Percentiles rank a stretch among this genome's conserved stretches.
Conservation (phyloP, 2,329 filamentous ascomycete species). For the Aschersonia sp. region DNA sequence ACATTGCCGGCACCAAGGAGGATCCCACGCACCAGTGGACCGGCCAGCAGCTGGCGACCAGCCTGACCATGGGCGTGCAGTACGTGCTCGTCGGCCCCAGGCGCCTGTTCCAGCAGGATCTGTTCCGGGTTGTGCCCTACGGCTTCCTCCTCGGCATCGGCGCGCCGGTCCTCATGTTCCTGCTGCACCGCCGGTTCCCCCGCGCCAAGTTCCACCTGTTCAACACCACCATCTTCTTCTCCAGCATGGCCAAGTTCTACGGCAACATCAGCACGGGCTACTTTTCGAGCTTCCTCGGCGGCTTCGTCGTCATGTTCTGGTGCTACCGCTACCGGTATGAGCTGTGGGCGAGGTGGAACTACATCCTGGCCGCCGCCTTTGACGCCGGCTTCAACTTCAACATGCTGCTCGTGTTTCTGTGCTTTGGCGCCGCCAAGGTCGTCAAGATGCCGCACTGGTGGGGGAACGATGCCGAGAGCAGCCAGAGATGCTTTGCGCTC, state of each 20-base stretch:
- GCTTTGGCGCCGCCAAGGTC: conserved; percentile 40
- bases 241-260: conserved; percentile 38
- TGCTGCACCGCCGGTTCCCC: conserved; percentile 37
- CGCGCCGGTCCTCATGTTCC: conserved; percentile 30
- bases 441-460: conserved; percentile 49
- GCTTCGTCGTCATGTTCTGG: conserved; percentile 45
- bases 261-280: conserved; percentile 48
- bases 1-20: conserved; percentile 30
- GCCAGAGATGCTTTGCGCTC: conserved; percentile 45
- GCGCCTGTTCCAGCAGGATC: conserved; percentile 30
- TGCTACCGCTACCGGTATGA: conserved; percentile 39
- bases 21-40: conserved; percentile 50
- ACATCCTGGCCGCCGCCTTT: conserved; percentile 44
- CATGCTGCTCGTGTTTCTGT: conserved; percentile 45
- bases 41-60: conserved; percentile 34
- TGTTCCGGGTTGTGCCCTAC: conserved; percentile 34
- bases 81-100: conserved; percentile 42
- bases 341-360: conserved; percentile 46
- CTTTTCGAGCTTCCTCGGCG: conserved; percentile 41
- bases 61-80: conserved; percentile 41
- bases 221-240: conserved; percentile 50
- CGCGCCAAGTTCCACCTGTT: conserved; percentile 38
- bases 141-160: conserved; percentile 36
- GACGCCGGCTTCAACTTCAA: conserved; percentile 50
- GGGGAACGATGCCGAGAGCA: conserved; percentile 40